phyloP scores from a whole-genome alignment of 176 grass and related monocot species.

The Hordeum vulgare region DNA sequence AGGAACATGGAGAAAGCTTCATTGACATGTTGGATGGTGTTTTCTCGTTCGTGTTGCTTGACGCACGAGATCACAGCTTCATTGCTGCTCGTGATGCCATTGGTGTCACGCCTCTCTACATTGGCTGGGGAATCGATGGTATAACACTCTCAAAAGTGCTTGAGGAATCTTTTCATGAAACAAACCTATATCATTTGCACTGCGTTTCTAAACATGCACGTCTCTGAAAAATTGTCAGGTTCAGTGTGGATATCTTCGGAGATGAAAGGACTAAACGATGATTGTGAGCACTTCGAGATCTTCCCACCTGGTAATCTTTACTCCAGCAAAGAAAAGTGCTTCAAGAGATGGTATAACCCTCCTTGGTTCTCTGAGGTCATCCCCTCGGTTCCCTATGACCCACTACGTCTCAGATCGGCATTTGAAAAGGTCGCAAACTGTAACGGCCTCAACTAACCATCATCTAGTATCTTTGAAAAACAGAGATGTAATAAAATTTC shows the following conservation, averaged over 20 bases:
- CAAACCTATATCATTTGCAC: not conserved
- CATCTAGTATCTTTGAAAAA: not conserved
- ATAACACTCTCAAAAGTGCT: not conserved
- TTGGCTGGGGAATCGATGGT: constrained; percentile 83
- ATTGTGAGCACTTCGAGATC: constrained; percentile 79
- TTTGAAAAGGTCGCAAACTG: constrained; percentile 49
- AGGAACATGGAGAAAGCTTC: constrained; percentile 71
- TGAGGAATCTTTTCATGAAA: not conserved
- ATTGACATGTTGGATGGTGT: constrained; percentile 84
- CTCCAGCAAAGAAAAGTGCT: constrained; percentile 40
- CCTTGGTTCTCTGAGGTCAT: constrained; percentile 49
- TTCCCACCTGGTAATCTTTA: constrained; percentile 78
- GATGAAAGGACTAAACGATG: constrained; percentile 77
- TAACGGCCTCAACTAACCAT: not conserved
- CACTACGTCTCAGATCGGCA: constrained; percentile 44
- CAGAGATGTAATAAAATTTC: not conserved
- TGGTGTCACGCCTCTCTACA: constrained; percentile 83
- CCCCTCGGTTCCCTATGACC: constrained; percentile 44
- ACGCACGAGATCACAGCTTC: constrained; percentile 40
- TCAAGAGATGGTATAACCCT: constrained; percentile 83
- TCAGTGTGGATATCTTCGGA: constrained; percentile 88
- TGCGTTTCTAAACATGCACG: not conserved
- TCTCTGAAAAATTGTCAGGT: constrained; percentile 11
- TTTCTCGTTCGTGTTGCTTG: constrained; percentile 74
- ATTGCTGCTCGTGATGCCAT: constrained; percentile 79